phyloP scores from a whole-genome alignment of 106 monocot species.

The Platanthera zijinensis region DNA sequence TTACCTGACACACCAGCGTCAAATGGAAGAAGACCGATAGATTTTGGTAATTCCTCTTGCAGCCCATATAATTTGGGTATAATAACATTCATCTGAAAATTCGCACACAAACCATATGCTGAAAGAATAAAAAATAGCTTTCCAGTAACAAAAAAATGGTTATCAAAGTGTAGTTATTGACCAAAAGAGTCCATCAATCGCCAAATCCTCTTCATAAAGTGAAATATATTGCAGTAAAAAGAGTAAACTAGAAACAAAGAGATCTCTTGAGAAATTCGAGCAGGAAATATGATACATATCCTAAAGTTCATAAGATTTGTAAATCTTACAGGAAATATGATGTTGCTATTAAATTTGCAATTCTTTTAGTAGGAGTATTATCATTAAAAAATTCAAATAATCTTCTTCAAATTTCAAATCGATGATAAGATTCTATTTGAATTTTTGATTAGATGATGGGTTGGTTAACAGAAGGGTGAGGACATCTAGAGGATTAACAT shows the following conservation, averaged over 20 bases:
- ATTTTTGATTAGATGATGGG: too few relatives aligned
- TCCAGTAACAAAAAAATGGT: background rate
- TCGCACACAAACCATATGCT: background rate
- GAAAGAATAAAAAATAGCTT: background rate
- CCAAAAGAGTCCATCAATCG: background rate
- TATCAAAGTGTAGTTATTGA: background rate
- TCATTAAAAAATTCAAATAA: too few relatives aligned
- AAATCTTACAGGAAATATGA: too few relatives aligned
- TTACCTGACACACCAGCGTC: slow-evolving; percentile 91
- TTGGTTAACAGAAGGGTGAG: too few relatives aligned
- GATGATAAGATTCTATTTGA: too few relatives aligned
- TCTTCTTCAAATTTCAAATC: too few relatives aligned
- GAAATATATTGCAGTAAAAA: background rate
- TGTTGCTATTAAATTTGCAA: too few relatives aligned
- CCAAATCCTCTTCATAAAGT: background rate
- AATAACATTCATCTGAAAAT: slow-evolving; percentile 61
- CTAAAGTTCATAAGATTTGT: too few relatives aligned
- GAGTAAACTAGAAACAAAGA: background rate
- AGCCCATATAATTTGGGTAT: slow-evolving; percentile 73
- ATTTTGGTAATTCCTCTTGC: slow-evolving; percentile 87
- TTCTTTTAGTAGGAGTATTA: too few relatives aligned
- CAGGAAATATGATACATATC: background rate
- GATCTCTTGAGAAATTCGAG: background rate
- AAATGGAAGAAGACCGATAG: slow-evolving; percentile 86
- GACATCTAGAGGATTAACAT: too few relatives aligned